These are phyloP conservation scores for Copromyces sp. DNA, from an alignment of 495 filamentous ascomycete species.

Conservation along the genomic window DNA sequence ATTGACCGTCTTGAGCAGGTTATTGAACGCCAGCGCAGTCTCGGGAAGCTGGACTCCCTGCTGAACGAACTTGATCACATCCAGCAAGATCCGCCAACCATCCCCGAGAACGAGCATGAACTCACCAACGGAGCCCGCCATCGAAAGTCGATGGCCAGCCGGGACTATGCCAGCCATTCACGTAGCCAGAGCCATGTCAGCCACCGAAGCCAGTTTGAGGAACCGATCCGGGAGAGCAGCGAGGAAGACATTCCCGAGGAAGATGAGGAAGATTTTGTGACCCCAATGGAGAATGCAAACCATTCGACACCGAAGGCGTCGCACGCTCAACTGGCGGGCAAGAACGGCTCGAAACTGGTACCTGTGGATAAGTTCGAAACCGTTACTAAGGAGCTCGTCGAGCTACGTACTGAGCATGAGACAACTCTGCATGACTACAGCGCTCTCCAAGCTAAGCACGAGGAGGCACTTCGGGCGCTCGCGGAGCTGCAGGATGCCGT, in stretches of 20 bases:
- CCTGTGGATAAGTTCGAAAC: constrained; percentile 79
- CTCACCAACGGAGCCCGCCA: constrained; percentile 32
- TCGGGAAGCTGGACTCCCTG: constrained; percentile 87
- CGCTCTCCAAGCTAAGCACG: constrained; percentile 76
- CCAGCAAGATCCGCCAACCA: constrained; percentile 46
- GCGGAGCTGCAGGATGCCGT: constrained; percentile 75
- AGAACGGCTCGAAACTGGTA: constrained; percentile 50
- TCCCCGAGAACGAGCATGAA: constrained; percentile 23
- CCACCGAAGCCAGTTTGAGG: constrained; percentile 39
- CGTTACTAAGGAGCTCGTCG: constrained; percentile 85
- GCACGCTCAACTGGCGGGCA: constrained; percentile 7
- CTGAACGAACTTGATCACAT: constrained; percentile 83
- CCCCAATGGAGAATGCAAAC: constrained; percentile 20
- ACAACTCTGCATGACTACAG: constrained; percentile 71
- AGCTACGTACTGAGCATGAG: constrained; percentile 85
- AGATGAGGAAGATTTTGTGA: constrained; percentile 21
- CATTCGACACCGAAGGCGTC: constrained; percentile 22
- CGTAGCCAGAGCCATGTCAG: constrained; percentile 41
- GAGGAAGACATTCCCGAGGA: constrained; percentile 25
- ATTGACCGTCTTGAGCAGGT: constrained; percentile 91
- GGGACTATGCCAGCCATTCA: constrained; percentile 37
- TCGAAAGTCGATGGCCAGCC: constrained; percentile 27
- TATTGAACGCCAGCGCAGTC: constrained; percentile 85
- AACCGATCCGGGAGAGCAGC: constrained; percentile 39
- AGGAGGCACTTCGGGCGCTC: constrained; percentile 72